phyloP scores from a whole-genome alignment of 495 filamentous ascomycete genomes.

The Terfezia boudieri region DNA sequence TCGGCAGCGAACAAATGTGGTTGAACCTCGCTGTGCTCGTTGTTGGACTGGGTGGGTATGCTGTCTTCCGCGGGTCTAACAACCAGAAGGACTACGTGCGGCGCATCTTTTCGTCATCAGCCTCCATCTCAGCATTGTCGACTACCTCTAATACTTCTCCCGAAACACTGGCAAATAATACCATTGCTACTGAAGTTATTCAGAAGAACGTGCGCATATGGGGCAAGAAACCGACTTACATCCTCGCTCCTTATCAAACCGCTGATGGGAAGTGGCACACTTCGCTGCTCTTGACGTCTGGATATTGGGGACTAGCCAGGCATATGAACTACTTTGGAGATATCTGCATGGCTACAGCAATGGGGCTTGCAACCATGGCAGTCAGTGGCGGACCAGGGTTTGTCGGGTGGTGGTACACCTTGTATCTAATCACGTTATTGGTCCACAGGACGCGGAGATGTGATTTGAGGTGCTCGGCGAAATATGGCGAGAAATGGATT shows the following conservation, averaged over 20 bases:
- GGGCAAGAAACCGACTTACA: background rate
- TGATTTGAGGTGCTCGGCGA: conserved; percentile 73
- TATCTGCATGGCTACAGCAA: conserved; percentile 48
- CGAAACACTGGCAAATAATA: background rate
- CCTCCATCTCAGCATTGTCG: conserved; percentile 71
- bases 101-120: conserved; percentile 40
- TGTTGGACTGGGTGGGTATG: conserved; percentile 48
- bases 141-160: conserved; percentile 28
- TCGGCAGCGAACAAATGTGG: conserved; percentile 43
- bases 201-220: background rate
- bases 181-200: background rate
- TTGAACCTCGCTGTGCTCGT: conserved; percentile 25
- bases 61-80: conserved; percentile 80
- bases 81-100: conserved; percentile 66
- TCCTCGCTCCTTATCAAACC: background rate
- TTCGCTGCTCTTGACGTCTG: conserved; percentile 56
- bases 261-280: background rate
- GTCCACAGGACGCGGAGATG: conserved; percentile 76
- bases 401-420: conserved; percentile 70
- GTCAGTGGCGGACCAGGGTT: conserved; percentile 62
- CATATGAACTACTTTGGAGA: conserved; percentile 97
- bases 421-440: conserved; percentile 78
- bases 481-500: conserved; percentile 90
- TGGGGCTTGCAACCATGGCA: conserved; percentile 80
- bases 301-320: conserved; percentile 84